Base-by-base conservation (phyloP, 1,284 basidiomycete species). In the Ganoderma multipileum region DNA sequence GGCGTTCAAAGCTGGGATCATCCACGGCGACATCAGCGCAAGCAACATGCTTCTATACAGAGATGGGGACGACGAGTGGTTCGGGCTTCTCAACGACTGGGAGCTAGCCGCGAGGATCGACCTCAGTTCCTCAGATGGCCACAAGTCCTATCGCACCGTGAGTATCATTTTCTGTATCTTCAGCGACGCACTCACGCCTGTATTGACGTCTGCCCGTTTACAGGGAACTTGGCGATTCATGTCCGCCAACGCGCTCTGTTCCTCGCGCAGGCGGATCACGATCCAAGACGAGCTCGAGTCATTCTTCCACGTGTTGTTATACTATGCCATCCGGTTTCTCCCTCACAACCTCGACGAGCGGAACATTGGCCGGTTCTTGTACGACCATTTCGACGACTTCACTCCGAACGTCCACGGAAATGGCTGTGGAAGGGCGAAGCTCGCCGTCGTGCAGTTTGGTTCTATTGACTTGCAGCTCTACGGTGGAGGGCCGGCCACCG, bases 11-110 rank as follows among this genome's bases (percentile, higher is more conserved):
- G 57, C 44, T 36, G 41, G 55, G 0, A 64, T 64, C 30, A 42
- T 71, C 0, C 70, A 71, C 28, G 62, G 70, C 7, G 70, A 71
- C 28, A 64, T 71, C 33, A 71, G 70, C 28, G 61, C 58, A 14
- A 64, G 70, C 2, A 68, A 71, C 42, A 61, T 66, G 36, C 52
- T 66, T 8, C 20, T 66, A 0, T 66, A 62, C 39, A 38, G 26
- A 2, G 23, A 1, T 41, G 39, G 47, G 3, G 6, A 60, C 0
- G 30, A 9, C 14, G 16, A 12, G 14, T 68, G 58, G 63, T 11
- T 11, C 5, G 67, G 67, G 1, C 14, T 68, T 18, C 67, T 68
- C 20, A 59, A 44, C 2, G 67, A 68, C 44, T 68, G 63, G 67
- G 67, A 68, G 30, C 42, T 68, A 9, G 28, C 67, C 2, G 39